These are phyloP conservation scores for Tetracladium marchalianum DNA, from an alignment of 495 filamentous ascomycete genomes.

Conservation along the genomic window DNA sequence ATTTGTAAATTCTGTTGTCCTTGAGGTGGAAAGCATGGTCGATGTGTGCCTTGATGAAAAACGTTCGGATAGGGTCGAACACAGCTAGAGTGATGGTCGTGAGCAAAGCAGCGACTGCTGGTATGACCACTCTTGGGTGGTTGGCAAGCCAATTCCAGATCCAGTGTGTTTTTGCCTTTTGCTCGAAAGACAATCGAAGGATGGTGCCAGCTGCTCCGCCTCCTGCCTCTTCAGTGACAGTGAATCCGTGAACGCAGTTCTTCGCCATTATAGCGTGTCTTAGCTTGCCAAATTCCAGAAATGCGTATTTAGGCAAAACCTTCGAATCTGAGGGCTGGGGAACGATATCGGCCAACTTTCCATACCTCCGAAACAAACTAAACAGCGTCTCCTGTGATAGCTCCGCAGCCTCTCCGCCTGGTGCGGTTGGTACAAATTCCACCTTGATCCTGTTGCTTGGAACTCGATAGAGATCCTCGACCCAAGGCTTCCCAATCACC, in stretches of 20 bases:
- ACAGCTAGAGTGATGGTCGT: conserved; percentile 81
- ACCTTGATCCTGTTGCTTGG: conserved; percentile 66
- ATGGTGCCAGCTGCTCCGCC: conserved; percentile 66
- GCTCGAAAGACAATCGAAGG: conserved; percentile 73
- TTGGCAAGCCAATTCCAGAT: conserved; percentile 82
- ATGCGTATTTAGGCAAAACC: conserved; percentile 66
- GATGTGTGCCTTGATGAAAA: conserved; percentile 82
- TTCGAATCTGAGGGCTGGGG: conserved; percentile 77
- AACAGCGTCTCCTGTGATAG: conserved; percentile 84
- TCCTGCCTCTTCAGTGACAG: conserved; percentile 48
- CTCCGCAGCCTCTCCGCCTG: conserved; percentile 57
- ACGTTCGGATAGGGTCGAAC: conserved; percentile 88
- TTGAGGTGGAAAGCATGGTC: conserved; percentile 63
- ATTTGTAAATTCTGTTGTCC: conserved; percentile 60
- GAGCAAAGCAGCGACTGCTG: conserved; percentile 64
- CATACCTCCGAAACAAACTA: conserved; percentile 79
- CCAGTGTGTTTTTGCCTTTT: conserved; percentile 61
- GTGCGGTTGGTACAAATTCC: conserved; percentile 66
- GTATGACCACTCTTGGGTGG: conserved; percentile 85
- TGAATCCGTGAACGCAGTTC: conserved; percentile 87
- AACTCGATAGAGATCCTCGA: conserved; percentile 82
- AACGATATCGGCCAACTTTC: conserved; percentile 74
- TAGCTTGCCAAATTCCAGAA: conserved; percentile 60
- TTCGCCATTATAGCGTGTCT: conserved; percentile 75
- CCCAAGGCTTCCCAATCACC: conserved; percentile 82